Evolutionary conservation across 768 basidiomycete genomes (phyloP), one percentile per base, ranked within the genome.

Genomic region (Mycena indigotica): DNA sequence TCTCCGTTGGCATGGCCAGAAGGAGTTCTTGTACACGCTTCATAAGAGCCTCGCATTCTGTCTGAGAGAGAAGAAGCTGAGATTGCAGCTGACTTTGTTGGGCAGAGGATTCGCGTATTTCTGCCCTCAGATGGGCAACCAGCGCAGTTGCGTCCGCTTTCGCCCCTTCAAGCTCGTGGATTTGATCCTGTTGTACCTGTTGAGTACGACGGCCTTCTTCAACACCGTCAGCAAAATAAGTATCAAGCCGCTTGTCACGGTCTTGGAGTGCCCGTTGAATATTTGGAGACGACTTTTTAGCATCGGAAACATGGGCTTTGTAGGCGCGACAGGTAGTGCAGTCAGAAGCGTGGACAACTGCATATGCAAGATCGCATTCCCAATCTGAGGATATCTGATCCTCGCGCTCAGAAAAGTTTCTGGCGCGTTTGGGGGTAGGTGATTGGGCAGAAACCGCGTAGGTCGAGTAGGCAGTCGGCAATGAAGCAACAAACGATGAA

Each of bases 251-350:
- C 39, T 70, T 68, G 63, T 77, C 73, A 49, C 73, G 70, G 52
- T 75, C 73, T 59, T 73, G 69, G 53, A 76, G 69, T 0, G 77
- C 77, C 58, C 69, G 69, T 61, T 78, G 72, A 61, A 78, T 74
- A 6, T 75, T 74, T 24, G 73, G 67, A 39, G 48, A 50, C 41
- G 72, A 74, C 59, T 74, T 72, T 60, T 68, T 75, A 23, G 75
- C 74, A 52, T 74, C 75, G 13, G 72, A 70, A 58, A 77, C 65
- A 57, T 78, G 77, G 52, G 72, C 69, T 69, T 74, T 76, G 62
- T 77, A 79, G 12, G 69, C 65, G 5, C 70, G 59, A 57, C 77
- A 78, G 15, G 69, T 65, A 19, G 67, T 69, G 64, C 77, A 78
- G 57, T 72, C 77, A 1, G 72, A 69, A 4, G 72, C 69, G 49